Base-by-base conservation (phyloP, 371 early-diverging fungal genomes). In the Mortierella sp. region DNA sequence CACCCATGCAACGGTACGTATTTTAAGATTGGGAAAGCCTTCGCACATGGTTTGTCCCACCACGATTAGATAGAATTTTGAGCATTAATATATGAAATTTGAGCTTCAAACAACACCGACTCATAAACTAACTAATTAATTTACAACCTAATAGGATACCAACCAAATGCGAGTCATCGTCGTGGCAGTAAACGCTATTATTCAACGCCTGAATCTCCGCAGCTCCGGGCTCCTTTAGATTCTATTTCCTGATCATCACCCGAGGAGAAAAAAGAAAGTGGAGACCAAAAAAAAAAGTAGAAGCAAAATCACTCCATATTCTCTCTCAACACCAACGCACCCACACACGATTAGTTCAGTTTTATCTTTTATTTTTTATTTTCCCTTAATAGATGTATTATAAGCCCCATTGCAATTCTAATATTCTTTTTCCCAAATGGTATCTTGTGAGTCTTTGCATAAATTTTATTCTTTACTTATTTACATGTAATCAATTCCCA, bases 161-260 rank as follows among this genome's bases (percentile, higher is more conserved):
- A 85, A 74, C 70, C 85, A 85, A 58, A 85, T 85, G 85, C 72
- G 84, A 37, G 85, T 85, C 47, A 85, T 85, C 35, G 85, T 85
- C 23, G 84, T 84, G 35, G 83, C 84, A 17, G 84, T 85, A 31
- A 85, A 85, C 68, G 81, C 76, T 47, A 85, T 84, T 63, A 78
- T 85, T 15, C 85, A 85, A 61, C 83, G 85, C 42, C 57, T 84
- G 71, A 83, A 85, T 66, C 85, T 85, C 55, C 73, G 68, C 67
- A 83, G 53, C 31, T 80, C 85, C 29, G 85, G 85, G 56, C 74
- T 85, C 58, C 53, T 85, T 58, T 81, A 74, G 57, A 12, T 19
- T 37, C 19, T 19, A 34, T 29, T 23, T 47, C 61, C 47, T 40
- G n/a, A n/a, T 8, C 42, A 42, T 60, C n/a, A 37, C 13, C 55